Evolutionary conservation across 2,329 filamentous ascomycete genomes (phyloP).

Genomic region (Colletotrichum orchidophilum): DNA sequence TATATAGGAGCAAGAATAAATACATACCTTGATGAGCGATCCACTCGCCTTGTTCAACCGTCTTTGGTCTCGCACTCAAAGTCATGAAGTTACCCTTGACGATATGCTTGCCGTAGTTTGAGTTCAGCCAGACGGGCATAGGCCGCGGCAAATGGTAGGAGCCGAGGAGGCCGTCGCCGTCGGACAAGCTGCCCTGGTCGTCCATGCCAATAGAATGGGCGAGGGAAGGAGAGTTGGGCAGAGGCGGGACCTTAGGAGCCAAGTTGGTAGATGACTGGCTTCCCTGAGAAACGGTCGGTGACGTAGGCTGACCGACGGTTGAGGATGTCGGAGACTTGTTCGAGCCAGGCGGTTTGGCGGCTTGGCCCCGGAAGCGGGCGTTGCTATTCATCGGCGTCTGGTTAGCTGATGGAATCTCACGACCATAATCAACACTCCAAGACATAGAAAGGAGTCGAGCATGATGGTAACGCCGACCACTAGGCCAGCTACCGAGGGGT

Average conservation of each 20-base stretch:
- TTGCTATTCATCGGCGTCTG: constrained; percentile 50
- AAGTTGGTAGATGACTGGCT: constrained; percentile 61
- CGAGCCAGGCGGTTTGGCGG: constrained; percentile 59
- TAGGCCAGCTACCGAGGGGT: background rate
- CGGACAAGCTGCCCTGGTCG: constrained; percentile 59
- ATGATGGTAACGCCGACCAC: constrained; percentile 12
- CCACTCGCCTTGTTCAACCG: constrained; percentile 95
- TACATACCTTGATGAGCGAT: constrained; percentile 87
- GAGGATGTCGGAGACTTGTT: constrained; percentile 63
- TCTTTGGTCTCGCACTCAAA: constrained; percentile 89
- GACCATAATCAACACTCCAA: constrained; percentile 3
- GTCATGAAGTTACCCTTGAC: constrained; percentile 99
- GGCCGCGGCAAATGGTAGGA: constrained; percentile 73
- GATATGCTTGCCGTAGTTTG: constrained; percentile 82
- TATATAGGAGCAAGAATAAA: background rate
- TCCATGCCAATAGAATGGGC: constrained; percentile 76
- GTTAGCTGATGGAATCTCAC: constrained; percentile 38
- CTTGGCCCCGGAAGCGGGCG: constrained; percentile 67
- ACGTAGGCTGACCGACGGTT: constrained; percentile 57
- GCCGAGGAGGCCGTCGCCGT: constrained; percentile 64
- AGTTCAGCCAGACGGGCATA: constrained; percentile 78
- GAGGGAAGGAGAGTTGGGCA: constrained; percentile 71
- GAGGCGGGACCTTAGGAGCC: constrained; percentile 68
- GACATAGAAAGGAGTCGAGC: constrained; percentile 4
- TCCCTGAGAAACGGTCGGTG: constrained; percentile 58